Evolutionary conservation across 2,329 filamentous ascomycete genomes (phyloP), one percentile per base, ranked within the genome.

Genomic region (Clonostachys chloroleuca): DNA sequence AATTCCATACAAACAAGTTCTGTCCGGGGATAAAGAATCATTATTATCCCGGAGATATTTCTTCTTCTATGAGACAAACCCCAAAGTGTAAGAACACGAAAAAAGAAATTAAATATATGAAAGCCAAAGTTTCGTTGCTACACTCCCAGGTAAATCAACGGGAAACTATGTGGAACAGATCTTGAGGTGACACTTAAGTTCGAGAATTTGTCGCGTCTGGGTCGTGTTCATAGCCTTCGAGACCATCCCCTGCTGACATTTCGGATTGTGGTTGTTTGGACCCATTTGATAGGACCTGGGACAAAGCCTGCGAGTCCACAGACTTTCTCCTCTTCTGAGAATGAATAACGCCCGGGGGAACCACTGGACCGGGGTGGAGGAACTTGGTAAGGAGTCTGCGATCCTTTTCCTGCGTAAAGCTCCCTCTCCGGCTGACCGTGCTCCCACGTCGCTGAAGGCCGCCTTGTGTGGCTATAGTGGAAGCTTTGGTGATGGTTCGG

Each of bases 291-390:
- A 42, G 34, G 3, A 35, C 43, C 7, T n/a, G 34, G 2, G 37
- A 45, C 30, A 49, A 40, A 14, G 43, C 43, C 14, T 45, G 39
- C 6, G 47, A 45, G 14, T 24, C 43, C 14, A n/a, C 18, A 5
- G 43, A 45, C 43, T 40, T 49, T 9, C 18, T 45, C 9, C 47
- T 33, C n/a, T 61, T 57, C 40, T 56, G 59, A 3, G 51, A 51
- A 34, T 54, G 58, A n/a, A 52, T 56, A 40, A 51, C 50, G 14
- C 64, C 59, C 8, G 58, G 62, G 14, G 62, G 61, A 6, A 71
- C 54, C 9, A 61, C 60, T 1, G 75, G 75, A 0, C 75, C 75
- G 0, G 74, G 75, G 43, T 75, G 75, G 12, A 79, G 58, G 24
- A 79, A 63, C 43, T 71, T 67, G 6, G 70, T 61, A 24, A 78